phyloP scores from a whole-genome alignment of 2,329 filamentous ascomycete species.

The Talaromyces sp. region DNA sequence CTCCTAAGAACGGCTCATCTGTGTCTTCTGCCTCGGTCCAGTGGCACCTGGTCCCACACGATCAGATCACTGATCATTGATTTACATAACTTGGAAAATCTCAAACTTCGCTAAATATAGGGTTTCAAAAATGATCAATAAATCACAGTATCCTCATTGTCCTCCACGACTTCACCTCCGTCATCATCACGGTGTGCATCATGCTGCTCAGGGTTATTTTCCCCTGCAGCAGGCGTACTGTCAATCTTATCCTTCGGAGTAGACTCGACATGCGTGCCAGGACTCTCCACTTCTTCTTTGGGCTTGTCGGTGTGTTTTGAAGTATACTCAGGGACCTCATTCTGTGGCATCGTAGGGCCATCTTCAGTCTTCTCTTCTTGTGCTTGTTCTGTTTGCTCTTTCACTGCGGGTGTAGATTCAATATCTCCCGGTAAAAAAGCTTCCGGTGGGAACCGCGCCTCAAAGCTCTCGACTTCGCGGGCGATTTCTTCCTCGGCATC shows the following conservation, averaged over 20 bases:
- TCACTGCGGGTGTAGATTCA: conserved; percentile 14
- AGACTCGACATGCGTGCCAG: conserved; percentile 30
- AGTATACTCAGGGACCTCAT: not conserved
- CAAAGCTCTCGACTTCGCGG: conserved; percentile 67
- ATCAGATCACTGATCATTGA: not conserved
- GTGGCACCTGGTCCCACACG: not conserved
- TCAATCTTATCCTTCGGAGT: conserved; percentile 19
- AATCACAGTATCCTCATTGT: conserved; percentile 87
- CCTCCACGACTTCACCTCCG: conserved; percentile 75
- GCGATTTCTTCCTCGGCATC: conserved; percentile 66
- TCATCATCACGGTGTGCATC: conserved; percentile 59
- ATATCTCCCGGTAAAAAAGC: conserved; percentile 25
- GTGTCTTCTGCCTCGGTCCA: not conserved
- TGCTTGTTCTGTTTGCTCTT: conserved; percentile 5
- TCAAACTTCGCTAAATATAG: not conserved
- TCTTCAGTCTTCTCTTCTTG: not conserved
- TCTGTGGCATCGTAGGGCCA: not conserved
- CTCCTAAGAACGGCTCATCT: not conserved
- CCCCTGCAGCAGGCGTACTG: conserved; percentile 37
- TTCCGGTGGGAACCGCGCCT: conserved; percentile 47
- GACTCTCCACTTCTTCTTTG: not conserved
- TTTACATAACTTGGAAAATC: not conserved
- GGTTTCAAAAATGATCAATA: conserved; percentile 70
- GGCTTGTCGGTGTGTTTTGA: not conserved
- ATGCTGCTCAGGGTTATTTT: conserved; percentile 43